Evolutionary conservation across 768 basidiomycete genomes (phyloP).

Genomic region (Holtermannia corniformis): DNA sequence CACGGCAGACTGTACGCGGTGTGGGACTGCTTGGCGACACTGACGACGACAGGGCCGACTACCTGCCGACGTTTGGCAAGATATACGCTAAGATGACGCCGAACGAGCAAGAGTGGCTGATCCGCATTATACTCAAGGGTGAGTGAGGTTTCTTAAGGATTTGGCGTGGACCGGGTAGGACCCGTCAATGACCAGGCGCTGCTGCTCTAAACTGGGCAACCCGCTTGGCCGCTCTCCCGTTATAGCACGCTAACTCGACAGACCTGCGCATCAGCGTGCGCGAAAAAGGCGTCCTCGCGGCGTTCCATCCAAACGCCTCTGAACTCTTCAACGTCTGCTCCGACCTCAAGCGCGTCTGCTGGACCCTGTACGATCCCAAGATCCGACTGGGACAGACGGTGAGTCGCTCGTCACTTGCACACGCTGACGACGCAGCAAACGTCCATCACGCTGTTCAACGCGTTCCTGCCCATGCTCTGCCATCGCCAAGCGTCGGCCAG

Average conservation of each 20-base stretch:
- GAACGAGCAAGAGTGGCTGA: constrained; percentile 88
- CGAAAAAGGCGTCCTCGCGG: constrained; percentile 81
- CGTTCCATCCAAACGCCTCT: constrained; percentile 89
- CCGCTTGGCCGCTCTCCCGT: no score
- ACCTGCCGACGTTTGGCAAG: constrained; percentile 68
- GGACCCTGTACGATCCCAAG: constrained; percentile 71
- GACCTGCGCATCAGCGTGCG: constrained; percentile 88
- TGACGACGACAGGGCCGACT: constrained; percentile 51
- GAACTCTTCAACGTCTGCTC: constrained; percentile 94
- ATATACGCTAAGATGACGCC: constrained; percentile 55
- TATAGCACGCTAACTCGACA: constrained; percentile 42
- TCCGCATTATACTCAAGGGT: constrained; percentile 95
- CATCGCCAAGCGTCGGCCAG: constrained; percentile 66
- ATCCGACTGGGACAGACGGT: constrained; percentile 46
- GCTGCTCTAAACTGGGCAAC: no score
- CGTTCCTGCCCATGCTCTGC: constrained; percentile 93
- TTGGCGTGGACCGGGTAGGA: not conserved
- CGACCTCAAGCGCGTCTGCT: constrained; percentile 85
- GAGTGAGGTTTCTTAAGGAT: not conserved
- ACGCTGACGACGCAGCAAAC: constrained; percentile 54
- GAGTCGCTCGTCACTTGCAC: not conserved
- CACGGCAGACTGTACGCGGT: constrained; percentile 52
- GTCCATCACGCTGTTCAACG: constrained; percentile 65
- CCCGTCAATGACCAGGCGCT: not conserved
- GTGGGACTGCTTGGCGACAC: not conserved